These are phyloP conservation scores for Kuraishia cidri DNA, from an alignment of 805 yeast species.

Conservation along the genomic window DNA sequence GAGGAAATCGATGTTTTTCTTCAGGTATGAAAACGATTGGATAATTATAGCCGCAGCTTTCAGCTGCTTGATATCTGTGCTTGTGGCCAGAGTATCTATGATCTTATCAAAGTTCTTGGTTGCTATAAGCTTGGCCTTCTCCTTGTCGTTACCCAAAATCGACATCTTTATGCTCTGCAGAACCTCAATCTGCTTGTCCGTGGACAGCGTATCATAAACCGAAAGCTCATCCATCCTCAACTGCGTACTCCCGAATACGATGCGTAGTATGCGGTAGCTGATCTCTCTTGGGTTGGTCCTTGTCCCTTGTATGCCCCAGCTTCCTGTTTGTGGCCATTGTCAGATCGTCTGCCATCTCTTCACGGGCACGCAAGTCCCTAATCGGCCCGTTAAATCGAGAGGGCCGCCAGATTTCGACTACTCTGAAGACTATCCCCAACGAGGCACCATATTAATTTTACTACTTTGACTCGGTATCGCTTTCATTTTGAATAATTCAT, in stretches of 20 bases:
- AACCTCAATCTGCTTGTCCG: neutral
- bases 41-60: conserved; percentile 14
- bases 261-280: neutral
- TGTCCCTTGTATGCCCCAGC: too few relatives aligned
- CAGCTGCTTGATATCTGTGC: conserved; percentile 8
- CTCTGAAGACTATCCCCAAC: too few relatives aligned
- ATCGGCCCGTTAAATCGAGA: too few relatives aligned
- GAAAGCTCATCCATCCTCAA: too few relatives aligned
- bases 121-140: conserved; percentile 10
- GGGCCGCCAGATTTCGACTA: too few relatives aligned
- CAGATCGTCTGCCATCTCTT: too few relatives aligned
- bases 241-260: neutral
- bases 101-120: conserved; percentile 6
- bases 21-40: conserved; percentile 17
- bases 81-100: conserved; percentile 6
- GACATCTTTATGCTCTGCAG: conserved; percentile 8
- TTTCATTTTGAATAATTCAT: too few relatives aligned
- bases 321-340: too few relatives aligned
- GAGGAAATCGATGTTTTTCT: conserved; percentile 11
- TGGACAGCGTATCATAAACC: neutral
- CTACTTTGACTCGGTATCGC: too few relatives aligned
- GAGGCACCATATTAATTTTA: too few relatives aligned
- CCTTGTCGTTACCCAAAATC: conserved; percentile 20
- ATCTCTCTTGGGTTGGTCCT: too few relatives aligned
- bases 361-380: too few relatives aligned